Conservation (phyloP, 257 asterid genomes). For the Nicotiana benthamiana region DNA sequence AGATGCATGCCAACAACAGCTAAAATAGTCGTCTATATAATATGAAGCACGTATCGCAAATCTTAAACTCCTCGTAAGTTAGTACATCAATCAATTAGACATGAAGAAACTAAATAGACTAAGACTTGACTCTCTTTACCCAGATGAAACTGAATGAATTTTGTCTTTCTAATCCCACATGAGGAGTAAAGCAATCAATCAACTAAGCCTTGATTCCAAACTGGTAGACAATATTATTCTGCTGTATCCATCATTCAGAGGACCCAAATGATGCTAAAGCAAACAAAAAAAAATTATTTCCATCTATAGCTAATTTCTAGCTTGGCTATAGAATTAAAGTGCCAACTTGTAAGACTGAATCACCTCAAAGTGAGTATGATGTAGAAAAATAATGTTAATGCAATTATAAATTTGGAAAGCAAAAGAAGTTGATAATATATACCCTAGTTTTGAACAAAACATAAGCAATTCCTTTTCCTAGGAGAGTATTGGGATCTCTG, state of each 20-base stretch:
- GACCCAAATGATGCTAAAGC: background rate
- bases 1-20: background rate
- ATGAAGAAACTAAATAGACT: background rate
- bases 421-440: constrained; percentile 19
- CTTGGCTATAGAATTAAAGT: background rate
- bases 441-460: constrained; percentile 87
- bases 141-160: background rate
- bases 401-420: background rate
- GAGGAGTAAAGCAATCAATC: background rate
- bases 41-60: background rate
- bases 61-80: background rate
- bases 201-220: background rate
- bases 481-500: constrained; percentile 84
- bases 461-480: constrained; percentile 94
- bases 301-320: background rate
- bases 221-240: background rate
- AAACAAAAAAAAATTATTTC: background rate
- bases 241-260: background rate
- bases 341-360: background rate
- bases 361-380: background rate
- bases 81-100: background rate
- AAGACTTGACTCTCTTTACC: background rate
- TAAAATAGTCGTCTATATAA: background rate
- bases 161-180: background rate
- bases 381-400: background rate